Evolutionary conservation across 306 rosid species (phyloP).

Genomic region (Quercus parvula): DNA sequence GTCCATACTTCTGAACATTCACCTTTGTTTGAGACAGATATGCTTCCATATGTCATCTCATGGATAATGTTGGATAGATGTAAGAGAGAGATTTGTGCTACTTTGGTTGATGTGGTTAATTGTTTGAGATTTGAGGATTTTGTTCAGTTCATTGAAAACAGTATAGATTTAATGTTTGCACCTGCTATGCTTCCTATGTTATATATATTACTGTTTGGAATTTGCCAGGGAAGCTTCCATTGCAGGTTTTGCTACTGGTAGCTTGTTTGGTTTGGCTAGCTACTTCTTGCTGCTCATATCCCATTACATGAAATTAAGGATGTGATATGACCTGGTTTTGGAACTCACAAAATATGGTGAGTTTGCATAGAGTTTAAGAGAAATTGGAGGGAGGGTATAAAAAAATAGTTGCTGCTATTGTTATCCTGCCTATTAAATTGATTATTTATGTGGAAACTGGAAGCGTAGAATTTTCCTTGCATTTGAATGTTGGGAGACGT

Average conservation of each 20-base stretch:
- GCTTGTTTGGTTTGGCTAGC: not conserved
- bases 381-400: no score
- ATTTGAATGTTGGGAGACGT: no score
- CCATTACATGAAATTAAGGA: not conserved
- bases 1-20: slow-evolving; percentile 61
- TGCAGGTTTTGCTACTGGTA: not conserved
- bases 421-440: no score
- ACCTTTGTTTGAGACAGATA: slow-evolving; percentile 13
- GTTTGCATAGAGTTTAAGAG: no score
- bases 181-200: slow-evolving; percentile 13
- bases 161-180: slow-evolving; percentile 30
- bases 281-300: not conserved
- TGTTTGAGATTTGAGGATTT: slow-evolving; percentile 29
- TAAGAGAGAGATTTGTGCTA: slow-evolving; percentile 8
- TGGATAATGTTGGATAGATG: slow-evolving; percentile 16
- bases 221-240: slow-evolving; percentile 21
- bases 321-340: not conserved
- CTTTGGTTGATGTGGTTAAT: slow-evolving; percentile 26
- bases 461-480: no score
- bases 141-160: slow-evolving; percentile 19
- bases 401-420: no score
- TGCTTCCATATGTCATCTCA: slow-evolving; percentile 16
- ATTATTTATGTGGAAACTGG: no score
- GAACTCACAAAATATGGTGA: no score
- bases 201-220: slow-evolving; percentile 9